phyloP scores from a whole-genome alignment of 495 filamentous ascomycete genomes.

The Aspergillus panamensis region DNA sequence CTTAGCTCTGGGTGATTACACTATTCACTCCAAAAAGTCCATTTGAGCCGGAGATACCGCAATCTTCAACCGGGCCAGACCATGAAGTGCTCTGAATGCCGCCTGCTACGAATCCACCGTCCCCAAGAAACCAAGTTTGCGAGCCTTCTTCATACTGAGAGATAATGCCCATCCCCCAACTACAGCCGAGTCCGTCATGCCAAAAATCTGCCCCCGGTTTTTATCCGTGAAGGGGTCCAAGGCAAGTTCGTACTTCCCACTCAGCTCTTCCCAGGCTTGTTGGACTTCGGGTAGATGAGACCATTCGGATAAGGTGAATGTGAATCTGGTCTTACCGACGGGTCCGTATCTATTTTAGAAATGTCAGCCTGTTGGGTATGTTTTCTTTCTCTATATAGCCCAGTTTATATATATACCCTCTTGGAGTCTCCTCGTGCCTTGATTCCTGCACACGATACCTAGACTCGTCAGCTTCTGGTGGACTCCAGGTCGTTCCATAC shows the following conservation, averaged over 20 bases:
- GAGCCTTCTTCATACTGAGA: conserved; percentile 11
- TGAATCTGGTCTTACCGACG: conserved; percentile 28
- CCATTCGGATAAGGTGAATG: conserved; percentile 44
- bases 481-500: conserved; percentile 35
- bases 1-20: too few relatives aligned
- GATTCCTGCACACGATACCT: conserved; percentile 24
- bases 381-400: too few relatives aligned
- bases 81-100: neutral
- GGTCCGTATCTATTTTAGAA: conserved; percentile 21
- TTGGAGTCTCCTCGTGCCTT: conserved; percentile 23
- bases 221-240: conserved; percentile 3
- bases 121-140: conserved; percentile 4
- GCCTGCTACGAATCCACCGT: conserved; percentile 9
- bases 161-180: conserved; percentile 6
- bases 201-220: conserved; percentile 6
- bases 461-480: conserved; percentile 25
- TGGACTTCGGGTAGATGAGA: conserved; percentile 42
- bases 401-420: too few relatives aligned
- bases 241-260: conserved; percentile 13
- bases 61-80: conserved; percentile 2
- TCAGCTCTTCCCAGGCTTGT: conserved; percentile 35
- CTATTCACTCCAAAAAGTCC: neutral
- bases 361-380: too few relatives aligned
- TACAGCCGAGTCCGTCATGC: conserved; percentile 11
- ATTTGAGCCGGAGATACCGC: neutral